Base-by-base conservation (phyloP, 805 yeast genomes). In the Torulaspora quercuum region DNA sequence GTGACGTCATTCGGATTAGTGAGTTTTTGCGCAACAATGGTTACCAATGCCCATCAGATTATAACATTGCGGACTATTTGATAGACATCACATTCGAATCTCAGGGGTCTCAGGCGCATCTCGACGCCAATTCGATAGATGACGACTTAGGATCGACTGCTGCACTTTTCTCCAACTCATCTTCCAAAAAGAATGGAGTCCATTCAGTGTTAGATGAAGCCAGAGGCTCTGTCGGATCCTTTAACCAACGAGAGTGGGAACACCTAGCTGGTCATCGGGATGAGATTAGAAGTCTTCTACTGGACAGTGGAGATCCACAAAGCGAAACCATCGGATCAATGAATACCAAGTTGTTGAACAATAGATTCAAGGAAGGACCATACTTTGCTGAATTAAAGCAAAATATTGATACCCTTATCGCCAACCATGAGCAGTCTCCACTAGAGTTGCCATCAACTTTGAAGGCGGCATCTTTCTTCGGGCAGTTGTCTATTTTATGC, bases 51-150 rank as follows among this genome's bases (percentile, higher is more conserved):
- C 98, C 98, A 1, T 58, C 72, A 9, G 95, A 95, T 24, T 90
- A 85, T 59, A 92, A 92, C 54, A 76, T 92, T 52, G 98, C 97
- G 1, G 98, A 92, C 58, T 92, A 78, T 54, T 67, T 90, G 57
- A 84, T 92, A 44, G 98, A 92, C 56, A 75, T 92, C 24, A 89
- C 97, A 0, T 86, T 88, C 58, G 81, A 78, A 35, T 55, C 61
- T 6, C 35, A 37, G 19, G 14, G 20, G 7, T 17, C 37, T 7
- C 27, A 36, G 17, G 41, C 42, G 33, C 39, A 34, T 21, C 16
- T 23, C n/a, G 29, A 26, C 5, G 24, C 33, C 15, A 29, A 19
- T 26, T 36, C 39, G 7, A 39, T 31, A 23, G 21, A 29, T 11
- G 49, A 42, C 39, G 52, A 52, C 30, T 59, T 57, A 32, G 64